Conservation (phyloP, 495 filamentous ascomycete genomes). For the Hypoxylon crocopeplum region DNA sequence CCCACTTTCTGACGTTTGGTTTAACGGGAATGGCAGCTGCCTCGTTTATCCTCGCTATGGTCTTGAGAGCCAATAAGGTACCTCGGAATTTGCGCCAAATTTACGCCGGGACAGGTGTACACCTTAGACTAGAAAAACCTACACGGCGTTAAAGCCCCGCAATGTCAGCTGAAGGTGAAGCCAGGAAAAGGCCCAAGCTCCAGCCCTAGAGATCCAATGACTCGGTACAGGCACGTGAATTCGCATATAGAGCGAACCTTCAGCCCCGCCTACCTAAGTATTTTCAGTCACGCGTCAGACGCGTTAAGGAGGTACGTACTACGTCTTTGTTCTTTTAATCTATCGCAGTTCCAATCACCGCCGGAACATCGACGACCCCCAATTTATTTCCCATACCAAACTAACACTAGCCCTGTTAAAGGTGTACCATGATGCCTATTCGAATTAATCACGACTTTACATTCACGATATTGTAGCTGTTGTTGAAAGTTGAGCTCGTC, state of each 20-base stretch:
- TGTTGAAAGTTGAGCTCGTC: no score
- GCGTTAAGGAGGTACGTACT: conserved; percentile 27
- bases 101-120: background rate
- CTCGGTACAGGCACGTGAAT: conserved; percentile 36
- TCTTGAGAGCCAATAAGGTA: conserved; percentile 9
- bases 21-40: background rate
- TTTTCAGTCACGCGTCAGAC: conserved; percentile 20
- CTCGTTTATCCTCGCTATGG: conserved; percentile 1
- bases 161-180: conserved; percentile 17
- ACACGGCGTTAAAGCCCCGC: conserved; percentile 19
- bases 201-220: conserved; percentile 5
- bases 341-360: no score
- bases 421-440: no score
- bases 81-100: background rate
- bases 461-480: background rate
- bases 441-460: no score
- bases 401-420: no score
- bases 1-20: conserved; percentile 17
- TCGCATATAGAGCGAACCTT: conserved; percentile 21
- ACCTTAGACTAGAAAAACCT: background rate
- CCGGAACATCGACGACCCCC: background rate
- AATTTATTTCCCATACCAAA: no score
- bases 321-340: no score
- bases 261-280: conserved; percentile 1
- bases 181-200: conserved; percentile 11